Conservation (phyloP, 768 basidiomycete genomes). For the Pleurotus sapidus region DNA sequence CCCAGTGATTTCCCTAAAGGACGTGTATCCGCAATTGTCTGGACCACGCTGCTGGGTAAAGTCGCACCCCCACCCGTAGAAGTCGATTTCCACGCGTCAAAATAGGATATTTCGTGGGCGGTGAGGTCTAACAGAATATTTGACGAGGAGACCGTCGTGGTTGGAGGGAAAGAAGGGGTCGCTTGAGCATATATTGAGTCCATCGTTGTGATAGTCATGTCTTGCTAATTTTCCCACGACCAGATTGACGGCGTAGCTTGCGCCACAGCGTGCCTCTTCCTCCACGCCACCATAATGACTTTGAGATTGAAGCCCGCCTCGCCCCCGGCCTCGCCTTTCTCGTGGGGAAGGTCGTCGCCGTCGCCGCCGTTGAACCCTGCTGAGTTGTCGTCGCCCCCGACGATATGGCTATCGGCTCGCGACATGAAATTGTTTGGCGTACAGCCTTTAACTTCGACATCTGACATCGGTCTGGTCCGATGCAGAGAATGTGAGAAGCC, state of each 20-base stretch:
- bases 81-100: too few species aligned
- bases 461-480: slow-evolving; percentile 60
- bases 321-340: slow-evolving; percentile 54
- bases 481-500: slow-evolving; percentile 86
- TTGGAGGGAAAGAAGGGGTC: too few species aligned
- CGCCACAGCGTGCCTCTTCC: neutral
- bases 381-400: slow-evolving; percentile 67
- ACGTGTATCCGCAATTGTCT: too few species aligned
- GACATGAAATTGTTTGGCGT: slow-evolving; percentile 90
- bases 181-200: too few species aligned
- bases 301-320: slow-evolving; percentile 41
- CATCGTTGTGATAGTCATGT: too few species aligned
- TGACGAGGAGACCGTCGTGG: too few species aligned
- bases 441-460: slow-evolving; percentile 62
- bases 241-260: neutral
- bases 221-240: too few species aligned
- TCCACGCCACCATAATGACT: slow-evolving; percentile 29
- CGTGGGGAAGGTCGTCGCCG: slow-evolving; percentile 52
- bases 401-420: slow-evolving; percentile 78
- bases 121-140: too few species aligned
- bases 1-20: too few species aligned
- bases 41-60: too few species aligned
- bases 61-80: too few species aligned
- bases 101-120: too few species aligned
- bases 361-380: slow-evolving; percentile 34